Percentiles rank a stretch among this genome's conserved stretches.
These are phyloP conservation scores for Bipolaris oryzae DNA, from an alignment of 2,329 filamentous ascomycete genomes.

Conservation along the genomic window DNA sequence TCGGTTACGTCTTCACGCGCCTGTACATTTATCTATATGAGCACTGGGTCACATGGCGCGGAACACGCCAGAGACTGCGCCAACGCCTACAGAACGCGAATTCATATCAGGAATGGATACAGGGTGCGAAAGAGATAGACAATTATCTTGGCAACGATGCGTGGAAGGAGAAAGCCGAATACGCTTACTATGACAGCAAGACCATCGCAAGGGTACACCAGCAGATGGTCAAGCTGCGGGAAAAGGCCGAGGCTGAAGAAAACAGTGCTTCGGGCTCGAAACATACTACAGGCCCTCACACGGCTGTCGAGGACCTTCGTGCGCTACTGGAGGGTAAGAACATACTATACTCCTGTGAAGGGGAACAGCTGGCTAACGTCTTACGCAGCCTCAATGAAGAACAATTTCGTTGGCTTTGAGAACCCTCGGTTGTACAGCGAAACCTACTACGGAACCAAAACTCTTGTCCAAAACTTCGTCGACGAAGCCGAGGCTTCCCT, in stretches of 20 bases:
- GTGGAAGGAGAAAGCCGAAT: conserved; percentile 77
- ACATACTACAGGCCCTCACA: conserved; percentile 37
- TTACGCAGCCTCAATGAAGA: conserved; percentile 79
- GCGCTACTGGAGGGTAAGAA: conserved; percentile 68
- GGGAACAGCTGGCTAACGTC: background rate
- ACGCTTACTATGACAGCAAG: conserved; percentile 83
- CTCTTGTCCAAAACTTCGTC: conserved; percentile 86
- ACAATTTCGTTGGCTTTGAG: conserved; percentile 95
- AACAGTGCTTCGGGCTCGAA: conserved; percentile 40
- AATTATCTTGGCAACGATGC: conserved; percentile 76
- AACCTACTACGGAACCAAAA: conserved; percentile 97
- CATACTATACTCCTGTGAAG: background rate
- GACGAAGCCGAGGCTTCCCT: conserved; percentile 79
- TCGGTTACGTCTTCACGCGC: conserved; percentile 79
- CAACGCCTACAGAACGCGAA: conserved; percentile 72
- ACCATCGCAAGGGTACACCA: conserved; percentile 79
- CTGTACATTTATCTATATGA: conserved; percentile 94
- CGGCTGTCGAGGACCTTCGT: conserved; percentile 75
- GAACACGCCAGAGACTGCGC: conserved; percentile 73
- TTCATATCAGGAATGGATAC: conserved; percentile 83
- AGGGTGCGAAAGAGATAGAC: conserved; percentile 79
- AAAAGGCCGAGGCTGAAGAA: conserved; percentile 62
- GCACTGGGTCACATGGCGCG: conserved; percentile 87
- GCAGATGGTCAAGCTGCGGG: conserved; percentile 71
- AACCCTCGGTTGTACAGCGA: conserved; percentile 95